Base-by-base conservation (phyloP, 2,329 filamentous ascomycete genomes). In the Albophoma yamanashiensis region DNA sequence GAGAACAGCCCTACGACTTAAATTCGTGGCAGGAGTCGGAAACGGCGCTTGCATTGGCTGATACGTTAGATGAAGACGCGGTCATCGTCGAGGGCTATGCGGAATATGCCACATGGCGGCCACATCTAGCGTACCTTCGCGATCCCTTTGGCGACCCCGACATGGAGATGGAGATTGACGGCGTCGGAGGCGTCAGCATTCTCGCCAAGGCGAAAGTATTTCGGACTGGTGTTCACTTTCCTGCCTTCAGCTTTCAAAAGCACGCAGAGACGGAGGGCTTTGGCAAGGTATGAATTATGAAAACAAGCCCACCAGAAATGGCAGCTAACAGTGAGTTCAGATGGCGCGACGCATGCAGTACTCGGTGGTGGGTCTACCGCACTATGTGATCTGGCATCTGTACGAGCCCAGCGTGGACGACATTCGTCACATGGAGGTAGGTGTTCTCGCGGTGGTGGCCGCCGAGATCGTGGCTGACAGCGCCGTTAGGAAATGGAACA, bases 11-110 rank as follows among this genome's bases (percentile, higher is more conserved):
- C 1, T 99, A 99, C 73, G 94, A 99, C 75, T 75, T 99, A 67
- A 99, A 99, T 74, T 97, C 93, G 20, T 99, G 94, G 94, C 94
- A 99, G 74, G 94, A 99, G 75, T 99, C 94, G 0, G 95, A 99
- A 71, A 99, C 94, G 0, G 94, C 94, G 0, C 80, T 99, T 58
- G 91, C 91, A 11, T 82, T 99, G 43, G 94, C 94, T 14, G 93
- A 99, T 64, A 96, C 92, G 0, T 82, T 99, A 4, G 94, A 99
- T 65, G 94, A 99, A 73, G 94, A 99, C 72, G 94, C 94, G 4
- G 94, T 99, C 45, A 99, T 99, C 75, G 94, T 99, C 5, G 94
- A 99, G 75, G 94, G 94, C 22, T 99, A 99, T 71, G 94, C 94
- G 62, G 94, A 99, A 77, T 99, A 99, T 73, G 94, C 94, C 25